Evolutionary conservation across 2,329 filamentous ascomycete genomes (phyloP), one percentile per base, ranked within the genome.

Genomic region (Pseudogymnoascus sp.): DNA sequence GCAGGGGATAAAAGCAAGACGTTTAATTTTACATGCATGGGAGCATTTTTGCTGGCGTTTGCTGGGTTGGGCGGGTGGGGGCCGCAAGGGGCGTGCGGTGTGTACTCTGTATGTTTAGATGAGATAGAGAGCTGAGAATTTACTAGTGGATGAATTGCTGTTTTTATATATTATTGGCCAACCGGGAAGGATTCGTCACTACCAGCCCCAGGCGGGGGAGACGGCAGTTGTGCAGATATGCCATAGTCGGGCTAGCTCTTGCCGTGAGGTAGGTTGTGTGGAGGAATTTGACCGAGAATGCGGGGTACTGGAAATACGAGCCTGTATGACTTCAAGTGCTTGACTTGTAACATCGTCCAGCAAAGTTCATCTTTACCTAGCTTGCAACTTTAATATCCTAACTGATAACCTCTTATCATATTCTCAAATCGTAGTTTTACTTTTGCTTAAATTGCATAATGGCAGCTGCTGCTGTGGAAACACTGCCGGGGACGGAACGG

Each of bases 81-180:
- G 45, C 45, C 45, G 45, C 45, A 55, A n/a, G 45, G 26, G 23
- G 23, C 19, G 45, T 55, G 49, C 49, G 49, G 49, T 55, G 49
- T 55, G 49, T 55, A 55, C 49, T 33, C 29, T 55, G 49, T 55
- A 55, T 55, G 49, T 55, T 55, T 55, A 55, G 49, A 55, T 55
- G 49, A 55, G 49, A 55, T 55, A 55, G 49, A 55, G 26, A 3
- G 49, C 29, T 10, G 29, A 33, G 29, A 33, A 55, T 33, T 33
- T 55, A 55, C 29, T 55, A 33, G 49, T 33, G 29, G n/a, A 19
- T 55, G 23, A 55, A 7, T 19, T 33, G 16, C 29, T 2, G n/a
- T 55, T 33, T 21, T 55, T 19, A 33, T 19, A 55, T 33, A 4
- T 12, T 55, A 26, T 19, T 16, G 19, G 26, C 26, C 23, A 52